Conservation (phyloP, 2,329 filamentous ascomycete species). For the Calonectria pauciramosa region DNA sequence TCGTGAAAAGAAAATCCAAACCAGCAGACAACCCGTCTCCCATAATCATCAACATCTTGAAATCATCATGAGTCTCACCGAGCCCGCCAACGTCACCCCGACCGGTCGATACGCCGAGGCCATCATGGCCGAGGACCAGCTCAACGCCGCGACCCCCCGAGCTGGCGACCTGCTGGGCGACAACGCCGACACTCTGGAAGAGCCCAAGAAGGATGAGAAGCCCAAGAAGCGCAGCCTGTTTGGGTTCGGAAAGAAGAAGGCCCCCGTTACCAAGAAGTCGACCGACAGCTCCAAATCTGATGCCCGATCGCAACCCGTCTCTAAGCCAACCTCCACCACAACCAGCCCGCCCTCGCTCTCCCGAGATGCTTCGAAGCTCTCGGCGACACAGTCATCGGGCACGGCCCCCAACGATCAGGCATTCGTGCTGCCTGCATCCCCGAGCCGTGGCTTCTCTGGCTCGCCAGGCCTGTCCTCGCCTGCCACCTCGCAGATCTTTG, state of each 20-base stretch:
- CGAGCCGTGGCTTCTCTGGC: conserved; percentile 74
- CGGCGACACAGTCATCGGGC: conserved; percentile 56
- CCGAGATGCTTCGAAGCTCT: conserved; percentile 54
- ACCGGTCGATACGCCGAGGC: conserved; percentile 36
- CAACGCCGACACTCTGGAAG: conserved; percentile 26
- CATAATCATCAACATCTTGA: conserved; percentile 5
- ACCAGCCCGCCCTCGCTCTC: conserved; percentile 51
- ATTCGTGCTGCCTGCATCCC: conserved; percentile 71
- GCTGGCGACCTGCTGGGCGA: conserved; percentile 61
- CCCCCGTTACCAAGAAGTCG: conserved; percentile 30
- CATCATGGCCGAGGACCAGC: conserved; percentile 44
- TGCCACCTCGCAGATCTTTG: conserved; percentile 86
- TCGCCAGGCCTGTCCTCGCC: conserved; percentile 85
- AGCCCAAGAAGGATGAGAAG: conserved; percentile 41
- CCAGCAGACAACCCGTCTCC: background rate
- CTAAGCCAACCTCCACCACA: conserved; percentile 51
- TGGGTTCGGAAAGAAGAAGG: conserved; percentile 73
- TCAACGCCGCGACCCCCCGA: conserved; percentile 50
- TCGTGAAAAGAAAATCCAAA: background rate
- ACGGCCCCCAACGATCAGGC: conserved; percentile 58
- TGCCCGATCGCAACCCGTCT: conserved; percentile 46
- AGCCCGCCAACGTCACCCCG: conserved; percentile 40
- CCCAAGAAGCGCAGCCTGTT: conserved; percentile 71
- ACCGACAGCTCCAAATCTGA: conserved; percentile 34
- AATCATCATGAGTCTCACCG: conserved; percentile 48